phyloP scores from a whole-genome alignment of 768 basidiomycete species.

The Tulasnella sp. region DNA sequence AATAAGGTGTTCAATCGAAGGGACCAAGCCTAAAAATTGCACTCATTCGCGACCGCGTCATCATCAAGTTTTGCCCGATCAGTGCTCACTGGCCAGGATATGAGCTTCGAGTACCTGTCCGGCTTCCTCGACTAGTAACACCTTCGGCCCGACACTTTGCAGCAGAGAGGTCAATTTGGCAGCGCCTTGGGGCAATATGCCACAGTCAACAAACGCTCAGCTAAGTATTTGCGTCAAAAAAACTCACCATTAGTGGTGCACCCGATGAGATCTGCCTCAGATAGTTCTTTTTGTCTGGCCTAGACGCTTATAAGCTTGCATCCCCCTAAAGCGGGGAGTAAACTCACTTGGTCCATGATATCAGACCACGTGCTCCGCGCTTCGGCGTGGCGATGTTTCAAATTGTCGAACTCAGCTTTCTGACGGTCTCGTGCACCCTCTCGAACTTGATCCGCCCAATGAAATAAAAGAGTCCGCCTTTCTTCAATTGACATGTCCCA shows the following conservation, averaged over 20 bases:
- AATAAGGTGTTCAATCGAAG: conserved; percentile 70
- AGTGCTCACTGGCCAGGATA: conserved; percentile 51
- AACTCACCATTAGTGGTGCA: conserved; percentile 72
- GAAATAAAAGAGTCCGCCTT: conserved; percentile 49
- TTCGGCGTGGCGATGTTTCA: conserved; percentile 50
- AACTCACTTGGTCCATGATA: conserved; percentile 53
- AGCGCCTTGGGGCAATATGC: conserved; percentile 55
- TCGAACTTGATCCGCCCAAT: conserved; percentile 56
- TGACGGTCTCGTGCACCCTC: conserved; percentile 42
- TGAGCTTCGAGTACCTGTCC: conserved; percentile 84
- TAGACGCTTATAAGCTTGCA: conserved; percentile 40
- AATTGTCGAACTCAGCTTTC: conserved; percentile 50
- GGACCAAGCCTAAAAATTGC: conserved; percentile 52
- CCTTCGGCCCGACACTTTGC: conserved; percentile 61
- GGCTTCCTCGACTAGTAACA: conserved; percentile 77
- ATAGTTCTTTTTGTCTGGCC: conserved; percentile 60
- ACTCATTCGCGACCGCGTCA: not conserved
- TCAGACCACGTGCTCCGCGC: conserved; percentile 47
- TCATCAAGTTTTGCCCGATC: not conserved
- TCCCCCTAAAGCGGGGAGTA: not conserved
- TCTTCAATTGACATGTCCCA: conserved; percentile 62
- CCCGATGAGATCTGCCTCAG: conserved; percentile 65
- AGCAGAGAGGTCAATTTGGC: conserved; percentile 66
- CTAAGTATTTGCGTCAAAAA: not conserved
- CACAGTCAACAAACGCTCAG: not conserved